Conservation (phyloP, 1,139 yeast genomes). For the Lodderomyces orthopsilosis region DNA sequence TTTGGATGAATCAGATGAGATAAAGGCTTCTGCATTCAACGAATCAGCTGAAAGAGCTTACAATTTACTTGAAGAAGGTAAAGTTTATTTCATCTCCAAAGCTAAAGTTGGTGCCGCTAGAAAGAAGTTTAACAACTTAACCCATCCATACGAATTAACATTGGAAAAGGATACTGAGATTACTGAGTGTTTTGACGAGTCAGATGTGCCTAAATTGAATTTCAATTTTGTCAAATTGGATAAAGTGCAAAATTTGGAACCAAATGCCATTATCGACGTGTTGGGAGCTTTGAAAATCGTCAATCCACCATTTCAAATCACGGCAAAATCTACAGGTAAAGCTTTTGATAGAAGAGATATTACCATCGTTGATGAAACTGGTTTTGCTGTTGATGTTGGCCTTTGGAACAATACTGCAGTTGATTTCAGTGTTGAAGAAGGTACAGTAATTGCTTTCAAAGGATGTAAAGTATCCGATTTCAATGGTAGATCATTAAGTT, state of each 20-base stretch:
- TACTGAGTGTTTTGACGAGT: slow-evolving; percentile 63
- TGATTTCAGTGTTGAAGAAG: slow-evolving; percentile 70
- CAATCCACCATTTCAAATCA: slow-evolving; percentile 70
- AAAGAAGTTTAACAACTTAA: slow-evolving; percentile 78
- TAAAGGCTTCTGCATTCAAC: slow-evolving; percentile 92
- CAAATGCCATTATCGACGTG: slow-evolving; percentile 76
- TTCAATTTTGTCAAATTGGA: slow-evolving; percentile 74
- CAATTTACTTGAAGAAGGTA: slow-evolving; percentile 79
- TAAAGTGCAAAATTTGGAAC: slow-evolving; percentile 63
- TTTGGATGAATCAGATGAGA: slow-evolving; percentile 93
- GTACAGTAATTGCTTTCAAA: slow-evolving; percentile 87
- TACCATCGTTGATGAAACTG: slow-evolving; percentile 80
- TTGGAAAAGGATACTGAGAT: slow-evolving; percentile 79
- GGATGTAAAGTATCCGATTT: slow-evolving; percentile 89
- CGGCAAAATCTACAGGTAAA: slow-evolving; percentile 90
- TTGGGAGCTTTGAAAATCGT: slow-evolving; percentile 82
- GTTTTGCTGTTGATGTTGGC: slow-evolving; percentile 73
- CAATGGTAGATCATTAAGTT: slow-evolving; percentile 80
- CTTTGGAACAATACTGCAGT: slow-evolving; percentile 89
- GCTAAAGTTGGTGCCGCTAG: slow-evolving; percentile 82
- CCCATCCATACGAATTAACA: slow-evolving; percentile 84
- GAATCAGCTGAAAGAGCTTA: slow-evolving; percentile 79
- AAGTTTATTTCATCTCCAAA: slow-evolving; percentile 79
- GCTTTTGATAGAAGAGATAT: slow-evolving; percentile 91
- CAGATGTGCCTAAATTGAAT: slow-evolving; percentile 69